Evolutionary conservation across 176 grass and related monocot genomes (phyloP).

Genomic region (Bolboschoenus planiculmis): DNA sequence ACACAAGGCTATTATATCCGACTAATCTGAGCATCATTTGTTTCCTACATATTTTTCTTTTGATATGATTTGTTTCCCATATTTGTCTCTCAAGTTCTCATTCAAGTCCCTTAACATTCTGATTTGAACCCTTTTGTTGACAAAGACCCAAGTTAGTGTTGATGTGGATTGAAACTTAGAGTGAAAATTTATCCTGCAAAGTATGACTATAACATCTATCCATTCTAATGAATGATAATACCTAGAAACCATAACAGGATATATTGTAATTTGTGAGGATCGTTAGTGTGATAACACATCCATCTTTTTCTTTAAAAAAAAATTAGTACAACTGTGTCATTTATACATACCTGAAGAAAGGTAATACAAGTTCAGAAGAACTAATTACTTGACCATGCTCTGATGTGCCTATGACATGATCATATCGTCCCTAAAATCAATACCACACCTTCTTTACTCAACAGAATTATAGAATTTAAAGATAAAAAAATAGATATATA

Average conservation of each 20-base stretch:
- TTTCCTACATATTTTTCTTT: background rate
- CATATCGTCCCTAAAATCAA: conserved; percentile 64
- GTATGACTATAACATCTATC: background rate
- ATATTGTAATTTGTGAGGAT: background rate
- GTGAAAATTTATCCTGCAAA: conserved; percentile 6
- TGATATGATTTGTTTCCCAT: background rate
- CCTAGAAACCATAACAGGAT: background rate
- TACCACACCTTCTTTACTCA: background rate
- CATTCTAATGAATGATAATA: background rate
- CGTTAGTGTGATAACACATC: background rate
- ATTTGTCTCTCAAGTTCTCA: background rate
- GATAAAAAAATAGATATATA: background rate
- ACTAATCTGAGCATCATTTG: background rate
- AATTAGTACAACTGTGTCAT: background rate
- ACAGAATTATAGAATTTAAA: conserved; percentile 19
- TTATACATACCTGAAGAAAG: conserved; percentile 58
- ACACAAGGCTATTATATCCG: background rate
- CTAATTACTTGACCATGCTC: conserved; percentile 78
- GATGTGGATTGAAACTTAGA: background rate
- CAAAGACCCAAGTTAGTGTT: background rate
- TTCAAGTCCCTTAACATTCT: background rate
- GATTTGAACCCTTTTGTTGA: background rate
- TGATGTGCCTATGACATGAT: conserved; percentile 94
- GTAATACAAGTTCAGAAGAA: conserved; percentile 83
- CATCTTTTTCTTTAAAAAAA: background rate